Conservation (phyloP, 768 basidiomycete genomes). For the Russula olivacea region DNA sequence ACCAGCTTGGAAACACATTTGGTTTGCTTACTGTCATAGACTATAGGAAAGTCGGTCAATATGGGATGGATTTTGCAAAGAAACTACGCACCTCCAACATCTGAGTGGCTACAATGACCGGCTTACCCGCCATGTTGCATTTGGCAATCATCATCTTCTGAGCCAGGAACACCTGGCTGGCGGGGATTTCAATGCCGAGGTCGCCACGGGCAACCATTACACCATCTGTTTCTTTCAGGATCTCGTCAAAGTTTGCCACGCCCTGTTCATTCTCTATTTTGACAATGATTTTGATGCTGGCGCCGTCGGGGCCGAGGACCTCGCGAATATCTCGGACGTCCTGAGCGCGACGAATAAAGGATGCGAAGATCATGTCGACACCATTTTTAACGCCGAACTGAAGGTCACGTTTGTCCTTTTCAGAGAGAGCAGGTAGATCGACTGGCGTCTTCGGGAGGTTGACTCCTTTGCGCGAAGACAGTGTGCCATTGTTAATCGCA, state of each 20-base stretch:
- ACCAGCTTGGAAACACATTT: not conserved
- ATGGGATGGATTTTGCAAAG: not conserved
- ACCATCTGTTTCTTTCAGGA: slow-evolving; percentile 89
- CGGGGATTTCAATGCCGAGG: slow-evolving; percentile 99
- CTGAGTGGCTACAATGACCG: slow-evolving; percentile 97
- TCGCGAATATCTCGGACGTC: slow-evolving; percentile 92
- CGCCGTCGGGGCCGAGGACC: slow-evolving; percentile 91
- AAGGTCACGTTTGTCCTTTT: slow-evolving; percentile 96
- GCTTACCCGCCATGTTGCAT: slow-evolving; percentile 97
- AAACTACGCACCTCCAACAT: slow-evolving; percentile 80
- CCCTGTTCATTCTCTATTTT: slow-evolving; percentile 99
- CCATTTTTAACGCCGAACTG: slow-evolving; percentile 94
- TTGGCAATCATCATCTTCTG: slow-evolving; percentile 99
- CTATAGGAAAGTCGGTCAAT: slow-evolving; percentile 36
- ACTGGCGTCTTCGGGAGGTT: slow-evolving; percentile 98
- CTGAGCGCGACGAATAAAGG: slow-evolving; percentile 93
- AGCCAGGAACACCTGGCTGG: slow-evolving; percentile 96
- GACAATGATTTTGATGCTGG: slow-evolving; percentile 97
- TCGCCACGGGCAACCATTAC: slow-evolving; percentile 99
- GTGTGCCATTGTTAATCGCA: slow-evolving; percentile 82
- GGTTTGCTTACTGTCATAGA: slow-evolving; percentile 77
- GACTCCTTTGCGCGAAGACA: slow-evolving; percentile 97
- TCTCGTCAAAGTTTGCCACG: slow-evolving; percentile 98
- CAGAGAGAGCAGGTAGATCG: slow-evolving; percentile 94
- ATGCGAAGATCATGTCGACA: slow-evolving; percentile 99